Base-by-base conservation (phyloP, 2,329 filamentous ascomycete genomes). In the Helminthosporium solani region DNA sequence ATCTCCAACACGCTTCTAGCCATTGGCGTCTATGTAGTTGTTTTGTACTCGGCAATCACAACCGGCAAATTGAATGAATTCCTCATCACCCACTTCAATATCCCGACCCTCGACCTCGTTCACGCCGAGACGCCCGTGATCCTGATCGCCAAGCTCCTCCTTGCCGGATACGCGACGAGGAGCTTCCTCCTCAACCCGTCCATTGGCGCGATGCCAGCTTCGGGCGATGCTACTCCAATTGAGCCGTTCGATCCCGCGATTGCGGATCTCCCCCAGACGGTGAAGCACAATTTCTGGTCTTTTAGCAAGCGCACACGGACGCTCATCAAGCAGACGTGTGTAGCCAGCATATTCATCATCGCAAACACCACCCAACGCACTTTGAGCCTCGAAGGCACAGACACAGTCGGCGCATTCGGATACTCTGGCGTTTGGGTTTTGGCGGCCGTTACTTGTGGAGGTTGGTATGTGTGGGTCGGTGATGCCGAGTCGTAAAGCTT, bases 371-470 rank as follows among this genome's bases (percentile, higher is more conserved):
- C 85, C 47, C 71, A 90, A 33, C 81, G 87, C 61, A 81, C 84
- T 19, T 80, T 83, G 44, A 86, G 83, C 0, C 73, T 96, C 16
- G 76, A 82, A 35, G 87, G 88, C 3, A 82, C 89, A 9, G 86
- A 91, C 59, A 52, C 81, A 3, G 58, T 75, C 1, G 92, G 91
- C 9, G 88, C 90, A 1, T 72, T 77, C 2, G 81, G 79, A 0
- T 97, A 90, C 77, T 84, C 87, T 2, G 75, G 75, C 18, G 75
- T 92, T 28, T 96, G 90, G 90, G 81, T 81, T n/a, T 59, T 78
- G 18, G 87, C 86, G 6, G 79, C 82, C 3, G 65, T 79, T 11
- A 63, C 85, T 43, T 80, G 82, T 2, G 86, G 86, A 70, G 76
- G 56, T 65, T 80, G 65, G 69, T 80, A 66, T 74, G 70, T 67